These are phyloP conservation scores for Pharus latifolius DNA, from an alignment of 176 grass and related monocot species.

Conservation along the genomic window DNA sequence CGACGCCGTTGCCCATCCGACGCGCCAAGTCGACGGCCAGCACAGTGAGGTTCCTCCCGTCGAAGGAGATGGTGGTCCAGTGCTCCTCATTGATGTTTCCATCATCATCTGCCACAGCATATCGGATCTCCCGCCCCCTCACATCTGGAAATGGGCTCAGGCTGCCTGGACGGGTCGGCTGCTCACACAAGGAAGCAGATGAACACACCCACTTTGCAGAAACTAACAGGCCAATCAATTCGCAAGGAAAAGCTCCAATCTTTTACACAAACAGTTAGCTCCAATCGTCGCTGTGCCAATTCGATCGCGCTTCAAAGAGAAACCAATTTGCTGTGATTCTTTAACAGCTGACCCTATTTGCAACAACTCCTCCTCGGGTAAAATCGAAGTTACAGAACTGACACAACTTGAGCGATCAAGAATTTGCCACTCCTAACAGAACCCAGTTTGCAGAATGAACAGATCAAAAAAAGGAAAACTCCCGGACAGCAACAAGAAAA, in stretches of 20 bases:
- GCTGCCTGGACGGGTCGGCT: conserved; percentile 3
- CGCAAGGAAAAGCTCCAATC: too few relatives aligned
- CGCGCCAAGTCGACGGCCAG: conserved; percentile 14
- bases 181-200: neutral
- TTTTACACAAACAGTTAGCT: too few relatives aligned
- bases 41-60: conserved; percentile 23
- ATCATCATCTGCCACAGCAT: neutral
- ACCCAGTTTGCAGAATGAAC: neutral
- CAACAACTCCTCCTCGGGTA: too few relatives aligned
- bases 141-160: too few relatives aligned
- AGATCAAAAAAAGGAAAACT: neutral
- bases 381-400: too few relatives aligned
- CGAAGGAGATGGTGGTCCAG: neutral
- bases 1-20: neutral
- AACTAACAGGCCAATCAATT: too few relatives aligned
- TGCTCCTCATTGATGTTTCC: neutral
- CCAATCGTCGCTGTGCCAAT: too few relatives aligned
- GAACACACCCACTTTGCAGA: too few relatives aligned
- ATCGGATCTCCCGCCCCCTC: neutral
- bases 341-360: too few relatives aligned
- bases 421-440: neutral
- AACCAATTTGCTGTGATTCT: too few relatives aligned
- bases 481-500: neutral
- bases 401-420: too few relatives aligned
- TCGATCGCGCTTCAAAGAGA: neutral